A percentile compares a stretch with the other conserved stretches of the same genome.
These are phyloP conservation scores for Coemansia sp. DNA, from an alignment of 192 early-diverging fungal species.

Conservation along the genomic window DNA sequence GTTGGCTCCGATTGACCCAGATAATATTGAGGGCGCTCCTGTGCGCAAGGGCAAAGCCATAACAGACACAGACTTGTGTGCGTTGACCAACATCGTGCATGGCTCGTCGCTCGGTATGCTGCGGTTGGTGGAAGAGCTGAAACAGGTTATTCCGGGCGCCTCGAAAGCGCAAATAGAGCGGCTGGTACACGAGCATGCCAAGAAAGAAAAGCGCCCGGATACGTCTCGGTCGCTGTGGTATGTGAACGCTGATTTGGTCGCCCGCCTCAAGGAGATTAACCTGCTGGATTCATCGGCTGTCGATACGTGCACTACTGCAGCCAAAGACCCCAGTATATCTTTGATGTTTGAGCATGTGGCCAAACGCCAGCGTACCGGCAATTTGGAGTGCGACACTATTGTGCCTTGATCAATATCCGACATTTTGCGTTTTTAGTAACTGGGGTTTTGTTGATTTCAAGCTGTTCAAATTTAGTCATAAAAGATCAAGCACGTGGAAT, in stretches of 20 bases:
- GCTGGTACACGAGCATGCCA: slow-evolving; percentile 42
- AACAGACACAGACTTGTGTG: slow-evolving; percentile 26
- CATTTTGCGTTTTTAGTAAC: neutral
- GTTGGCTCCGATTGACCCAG: neutral
- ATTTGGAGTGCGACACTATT: neutral
- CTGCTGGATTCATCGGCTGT: neutral
- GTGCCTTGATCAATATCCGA: neutral
- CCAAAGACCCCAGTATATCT: neutral
- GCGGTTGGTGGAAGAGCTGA: slow-evolving; percentile 40
- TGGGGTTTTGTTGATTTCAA: neutral
- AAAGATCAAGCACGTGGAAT: neutral
- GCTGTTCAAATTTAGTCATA: neutral
- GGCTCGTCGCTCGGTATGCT: slow-evolving; percentile 39
- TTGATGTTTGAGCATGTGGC: slow-evolving; percentile 1
- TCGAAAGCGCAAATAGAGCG: slow-evolving; percentile 52
- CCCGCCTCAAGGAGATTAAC: slow-evolving; percentile 1
- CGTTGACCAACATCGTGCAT: slow-evolving; percentile 33
- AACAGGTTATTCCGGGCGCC: slow-evolving; percentile 22
- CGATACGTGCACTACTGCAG: neutral
- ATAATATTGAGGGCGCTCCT: neutral
- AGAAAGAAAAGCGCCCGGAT: slow-evolving; percentile 48
- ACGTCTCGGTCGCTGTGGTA: slow-evolving; percentile 39
- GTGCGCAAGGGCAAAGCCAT: slow-evolving; percentile 21
- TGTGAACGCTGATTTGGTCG: slow-evolving; percentile 31
- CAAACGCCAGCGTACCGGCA: slow-evolving; percentile 9